These are phyloP conservation scores for Aspergillus ruber DNA, from an alignment of 2,329 filamentous ascomycete genomes.

Conservation along the genomic window DNA sequence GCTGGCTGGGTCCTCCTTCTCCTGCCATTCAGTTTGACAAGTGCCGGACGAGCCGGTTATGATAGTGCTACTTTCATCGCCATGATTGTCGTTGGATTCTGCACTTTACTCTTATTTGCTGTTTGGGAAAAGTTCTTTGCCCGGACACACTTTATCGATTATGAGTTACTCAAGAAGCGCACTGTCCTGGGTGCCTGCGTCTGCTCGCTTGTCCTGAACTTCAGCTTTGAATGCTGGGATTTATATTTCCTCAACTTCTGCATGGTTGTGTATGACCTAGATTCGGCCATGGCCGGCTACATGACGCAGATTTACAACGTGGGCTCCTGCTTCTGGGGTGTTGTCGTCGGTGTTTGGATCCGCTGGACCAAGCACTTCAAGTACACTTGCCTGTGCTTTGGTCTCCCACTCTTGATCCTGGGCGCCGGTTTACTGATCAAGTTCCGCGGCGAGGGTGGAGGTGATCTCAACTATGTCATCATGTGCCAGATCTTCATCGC, in stretches of 20 bases:
- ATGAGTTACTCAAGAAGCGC: slow-evolving; percentile 43
- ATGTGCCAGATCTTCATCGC: slow-evolving; percentile 54
- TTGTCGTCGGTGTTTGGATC: slow-evolving; percentile 46
- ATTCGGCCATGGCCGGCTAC: slow-evolving; percentile 39
- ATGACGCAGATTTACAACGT: slow-evolving; percentile 49
- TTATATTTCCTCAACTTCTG: slow-evolving; percentile 50
- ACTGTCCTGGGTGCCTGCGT: slow-evolving; percentile 49
- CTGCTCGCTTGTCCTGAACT: slow-evolving; percentile 42
- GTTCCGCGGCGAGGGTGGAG: slow-evolving; percentile 45
- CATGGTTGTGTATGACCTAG: slow-evolving; percentile 46
- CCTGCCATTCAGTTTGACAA: slow-evolving; percentile 56
- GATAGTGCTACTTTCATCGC: slow-evolving; percentile 43
- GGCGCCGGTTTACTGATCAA: slow-evolving; percentile 51
- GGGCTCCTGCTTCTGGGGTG: slow-evolving; percentile 47
- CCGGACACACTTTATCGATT: slow-evolving; percentile 49
- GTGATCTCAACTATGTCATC: slow-evolving; percentile 44
- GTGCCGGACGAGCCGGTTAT: slow-evolving; percentile 37
- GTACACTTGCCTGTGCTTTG: slow-evolving; percentile 45
- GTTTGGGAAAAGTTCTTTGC: slow-evolving; percentile 51
- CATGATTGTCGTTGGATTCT: slow-evolving; percentile 49
- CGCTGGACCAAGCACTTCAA: slow-evolving; percentile 50
- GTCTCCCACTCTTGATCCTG: slow-evolving; percentile 47
- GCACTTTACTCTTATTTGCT: slow-evolving; percentile 49
- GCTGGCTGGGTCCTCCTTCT: slow-evolving; percentile 59
- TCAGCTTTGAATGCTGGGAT: slow-evolving; percentile 50